These are phyloP conservation scores for Tagetes erecta DNA, from an alignment of 129 eudicot species.

Conservation along the genomic window DNA sequence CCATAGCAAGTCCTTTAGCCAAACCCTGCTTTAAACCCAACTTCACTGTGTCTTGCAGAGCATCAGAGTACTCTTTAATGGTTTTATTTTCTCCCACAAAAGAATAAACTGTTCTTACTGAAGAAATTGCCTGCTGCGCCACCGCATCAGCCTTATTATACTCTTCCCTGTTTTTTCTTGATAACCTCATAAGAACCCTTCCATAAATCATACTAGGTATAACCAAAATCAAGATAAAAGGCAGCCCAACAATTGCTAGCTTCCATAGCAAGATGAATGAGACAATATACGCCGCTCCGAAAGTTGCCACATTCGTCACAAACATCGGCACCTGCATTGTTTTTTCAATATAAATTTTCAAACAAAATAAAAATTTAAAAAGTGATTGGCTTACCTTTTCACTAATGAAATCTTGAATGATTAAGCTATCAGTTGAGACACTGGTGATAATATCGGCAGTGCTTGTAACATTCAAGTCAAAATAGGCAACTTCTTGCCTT, in stretches of 20 bases:
- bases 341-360: neutral
- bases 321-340: slow-evolving; percentile 41
- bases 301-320: slow-evolving; percentile 34
- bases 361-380: neutral
- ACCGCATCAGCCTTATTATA: slow-evolving; percentile 43
- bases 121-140: slow-evolving; percentile 49
- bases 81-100: slow-evolving; percentile 56
- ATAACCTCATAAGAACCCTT: slow-evolving; percentile 38
- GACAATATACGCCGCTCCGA: slow-evolving; percentile 28
- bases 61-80: slow-evolving; percentile 44
- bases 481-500: slow-evolving; percentile 58
- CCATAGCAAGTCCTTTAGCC: slow-evolving; percentile 48
- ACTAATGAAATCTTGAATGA: slow-evolving; percentile 53
- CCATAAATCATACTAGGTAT: slow-evolving; percentile 45
- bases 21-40: slow-evolving; percentile 50
- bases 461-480: slow-evolving; percentile 45
- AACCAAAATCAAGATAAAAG: slow-evolving; percentile 36
- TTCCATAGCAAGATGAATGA: slow-evolving; percentile 48
- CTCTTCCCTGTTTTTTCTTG: slow-evolving; percentile 48
- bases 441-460: slow-evolving; percentile 45
- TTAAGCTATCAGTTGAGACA: slow-evolving; percentile 49
- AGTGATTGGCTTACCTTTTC: slow-evolving; percentile 39
- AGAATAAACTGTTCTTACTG: slow-evolving; percentile 51
- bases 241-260: slow-evolving; percentile 53
- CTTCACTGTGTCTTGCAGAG: slow-evolving; percentile 39